Conservation (phyloP, 768 basidiomycete genomes). For the Harrya chromipes region DNA sequence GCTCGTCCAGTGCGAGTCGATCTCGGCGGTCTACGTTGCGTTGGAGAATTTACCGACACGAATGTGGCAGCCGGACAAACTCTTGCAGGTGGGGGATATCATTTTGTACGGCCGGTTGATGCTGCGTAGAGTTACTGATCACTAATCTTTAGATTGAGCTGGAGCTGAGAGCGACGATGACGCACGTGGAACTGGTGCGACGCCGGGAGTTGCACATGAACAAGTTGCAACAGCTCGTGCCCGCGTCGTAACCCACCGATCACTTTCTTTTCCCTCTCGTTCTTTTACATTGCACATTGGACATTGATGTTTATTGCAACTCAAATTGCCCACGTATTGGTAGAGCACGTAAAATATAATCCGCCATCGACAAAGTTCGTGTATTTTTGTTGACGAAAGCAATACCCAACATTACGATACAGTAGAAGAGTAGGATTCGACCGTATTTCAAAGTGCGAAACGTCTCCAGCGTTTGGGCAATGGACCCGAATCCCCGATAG, state of each 20-base stretch:
- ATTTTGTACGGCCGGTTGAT: background rate
- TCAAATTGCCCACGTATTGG: background rate
- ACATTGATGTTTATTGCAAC: too few relatives aligned
- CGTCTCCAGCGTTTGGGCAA: too few relatives aligned
- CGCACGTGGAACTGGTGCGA: constrained; percentile 54
- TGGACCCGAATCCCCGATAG: too few relatives aligned
- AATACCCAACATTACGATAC: constrained; percentile 6
- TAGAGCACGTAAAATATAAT: constrained; percentile 13
- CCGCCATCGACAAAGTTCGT: background rate
- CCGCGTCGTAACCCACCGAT: constrained; percentile 6
- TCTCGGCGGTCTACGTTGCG: constrained; percentile 86
- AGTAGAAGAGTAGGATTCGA: background rate
- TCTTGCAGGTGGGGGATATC: constrained; percentile 64
- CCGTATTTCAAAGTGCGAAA: too few relatives aligned
- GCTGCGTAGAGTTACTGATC: background rate
- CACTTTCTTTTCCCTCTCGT: background rate
- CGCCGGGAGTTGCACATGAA: constrained; percentile 52
- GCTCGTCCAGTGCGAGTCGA: constrained; percentile 77
- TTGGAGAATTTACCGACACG: constrained; percentile 87
- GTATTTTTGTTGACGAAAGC: background rate
- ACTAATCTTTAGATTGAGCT: constrained; percentile 43
- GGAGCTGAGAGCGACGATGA: constrained; percentile 52
- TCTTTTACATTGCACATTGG: background rate
- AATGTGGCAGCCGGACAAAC: constrained; percentile 90
- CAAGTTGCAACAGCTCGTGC: constrained; percentile 42